Evolutionary conservation across 192 early-diverging fungal species (phyloP).

Genomic region (Dispira simplex): DNA sequence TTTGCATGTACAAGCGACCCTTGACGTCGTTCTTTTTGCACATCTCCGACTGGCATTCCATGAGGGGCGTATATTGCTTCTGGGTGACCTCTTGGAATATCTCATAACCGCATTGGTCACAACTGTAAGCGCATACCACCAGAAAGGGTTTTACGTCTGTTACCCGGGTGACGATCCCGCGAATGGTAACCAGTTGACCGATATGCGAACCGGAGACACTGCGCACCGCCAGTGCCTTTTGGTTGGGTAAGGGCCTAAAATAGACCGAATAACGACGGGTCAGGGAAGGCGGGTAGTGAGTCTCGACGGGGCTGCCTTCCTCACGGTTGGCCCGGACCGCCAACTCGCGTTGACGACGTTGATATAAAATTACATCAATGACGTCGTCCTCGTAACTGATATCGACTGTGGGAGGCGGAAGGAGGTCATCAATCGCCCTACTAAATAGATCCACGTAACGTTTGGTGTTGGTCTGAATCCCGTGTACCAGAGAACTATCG

Average conservation of each 20-base stretch:
- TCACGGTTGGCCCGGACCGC: slow-evolving; percentile 19
- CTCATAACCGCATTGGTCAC: slow-evolving; percentile 90
- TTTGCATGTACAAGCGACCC: slow-evolving; percentile 81
- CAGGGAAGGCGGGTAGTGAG: slow-evolving; percentile 60
- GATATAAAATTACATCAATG: slow-evolving; percentile 78
- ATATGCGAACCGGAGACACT: slow-evolving; percentile 65
- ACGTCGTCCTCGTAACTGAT: slow-evolving; percentile 58
- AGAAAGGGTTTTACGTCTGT: slow-evolving; percentile 86
- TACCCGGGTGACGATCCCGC: slow-evolving; percentile 88
- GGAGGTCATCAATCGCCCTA: slow-evolving; percentile 50
- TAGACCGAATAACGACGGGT: slow-evolving; percentile 73
- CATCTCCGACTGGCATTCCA: slow-evolving; percentile 60
- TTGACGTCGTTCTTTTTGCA: slow-evolving; percentile 68
- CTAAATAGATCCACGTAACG: slow-evolving; percentile 71
- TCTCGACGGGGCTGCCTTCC: slow-evolving; percentile 9
- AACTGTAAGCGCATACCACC: slow-evolving; percentile 74
- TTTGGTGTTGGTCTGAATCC: slow-evolving; percentile 74
- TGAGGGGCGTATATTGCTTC: slow-evolving; percentile 60
- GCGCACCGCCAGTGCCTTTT: slow-evolving; percentile 62
- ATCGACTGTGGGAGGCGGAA: slow-evolving; percentile 33
- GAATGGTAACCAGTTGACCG: slow-evolving; percentile 74
- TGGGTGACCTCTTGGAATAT: slow-evolving; percentile 84
- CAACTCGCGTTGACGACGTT: slow-evolving; percentile 55
- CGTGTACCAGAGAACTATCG: slow-evolving; percentile 28
- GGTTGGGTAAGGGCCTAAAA: slow-evolving; percentile 54